These are phyloP conservation scores for Macrolepiota fuliginosa DNA, from an alignment of 768 basidiomycete species.

Conservation along the genomic window DNA sequence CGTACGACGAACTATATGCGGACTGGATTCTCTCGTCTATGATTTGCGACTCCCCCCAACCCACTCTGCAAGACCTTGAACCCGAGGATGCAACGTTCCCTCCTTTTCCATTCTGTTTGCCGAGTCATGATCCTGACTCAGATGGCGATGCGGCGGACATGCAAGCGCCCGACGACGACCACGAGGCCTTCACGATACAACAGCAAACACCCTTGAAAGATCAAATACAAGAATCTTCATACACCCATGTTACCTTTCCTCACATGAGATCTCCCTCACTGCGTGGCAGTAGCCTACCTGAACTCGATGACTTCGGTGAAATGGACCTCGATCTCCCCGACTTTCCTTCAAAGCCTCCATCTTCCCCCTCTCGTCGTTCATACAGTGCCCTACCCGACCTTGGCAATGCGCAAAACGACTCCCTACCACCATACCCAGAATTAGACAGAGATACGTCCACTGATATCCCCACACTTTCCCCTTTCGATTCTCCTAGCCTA, in stretches of 20 bases:
- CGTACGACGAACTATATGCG: background rate
- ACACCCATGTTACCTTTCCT: background rate
- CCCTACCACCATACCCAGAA: background rate
- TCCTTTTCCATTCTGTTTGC: background rate
- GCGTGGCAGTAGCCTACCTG: conserved; percentile 1
- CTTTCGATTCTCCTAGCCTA: conserved; percentile 21
- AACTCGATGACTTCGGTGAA: background rate
- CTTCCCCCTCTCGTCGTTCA: conserved; percentile 4
- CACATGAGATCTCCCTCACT: background rate
- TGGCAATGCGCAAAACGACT: background rate
- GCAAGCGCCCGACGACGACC: background rate
- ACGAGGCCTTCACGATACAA: background rate
- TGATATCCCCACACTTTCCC: conserved; percentile 12
- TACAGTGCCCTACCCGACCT: conserved; percentile 8
- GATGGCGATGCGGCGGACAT: background rate
- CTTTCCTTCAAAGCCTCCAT: background rate
- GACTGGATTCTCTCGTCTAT: background rate
- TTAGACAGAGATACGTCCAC: background rate
- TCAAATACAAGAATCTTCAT: background rate
- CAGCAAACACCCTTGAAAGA: background rate
- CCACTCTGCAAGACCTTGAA: background rate
- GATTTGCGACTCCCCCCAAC: conserved; percentile 1
- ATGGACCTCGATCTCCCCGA: conserved; percentile 6
- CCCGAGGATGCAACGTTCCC: background rate
- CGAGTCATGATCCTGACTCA: background rate